Conservation (phyloP, 805 yeast genomes). For the Monosporozyma yasuniensis region DNA sequence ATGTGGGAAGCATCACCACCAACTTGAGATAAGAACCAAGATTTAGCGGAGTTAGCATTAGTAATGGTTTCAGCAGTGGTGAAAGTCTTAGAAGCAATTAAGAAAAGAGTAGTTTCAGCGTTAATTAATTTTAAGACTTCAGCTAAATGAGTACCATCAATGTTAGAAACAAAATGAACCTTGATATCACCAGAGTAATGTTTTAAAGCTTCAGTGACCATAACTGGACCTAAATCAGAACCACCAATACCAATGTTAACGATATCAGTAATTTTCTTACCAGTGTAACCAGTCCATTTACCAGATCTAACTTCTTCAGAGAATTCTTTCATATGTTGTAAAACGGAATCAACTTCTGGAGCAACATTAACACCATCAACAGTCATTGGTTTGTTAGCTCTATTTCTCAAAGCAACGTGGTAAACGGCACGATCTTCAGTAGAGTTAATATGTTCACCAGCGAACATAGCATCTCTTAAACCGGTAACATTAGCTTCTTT, state of each 20-base stretch:
- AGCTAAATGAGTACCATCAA: slow-evolving; percentile 95
- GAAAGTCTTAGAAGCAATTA: slow-evolving; percentile 94
- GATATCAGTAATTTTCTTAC: slow-evolving; percentile 83
- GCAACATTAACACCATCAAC: slow-evolving; percentile 89
- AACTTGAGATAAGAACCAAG: slow-evolving; percentile 78
- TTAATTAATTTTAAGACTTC: slow-evolving; percentile 71
- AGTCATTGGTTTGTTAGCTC: slow-evolving; percentile 69
- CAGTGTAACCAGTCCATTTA: slow-evolving; percentile 93
- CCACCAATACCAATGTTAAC: slow-evolving; percentile 99
- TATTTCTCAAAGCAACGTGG: slow-evolving; percentile 95
- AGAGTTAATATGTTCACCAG: slow-evolving; percentile 87
- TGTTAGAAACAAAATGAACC: slow-evolving; percentile 94
- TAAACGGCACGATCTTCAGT: slow-evolving; percentile 96
- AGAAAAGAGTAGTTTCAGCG: slow-evolving; percentile 87
- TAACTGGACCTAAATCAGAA: slow-evolving; percentile 96
- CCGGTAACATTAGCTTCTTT: slow-evolving; percentile 80
- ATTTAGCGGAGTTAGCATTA: slow-evolving; percentile 91
- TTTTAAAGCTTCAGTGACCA: slow-evolving; percentile 98
- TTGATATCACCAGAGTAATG: slow-evolving; percentile 68
- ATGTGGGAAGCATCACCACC: slow-evolving; percentile 52
- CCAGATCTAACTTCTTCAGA: slow-evolving; percentile 86
- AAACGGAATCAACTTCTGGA: slow-evolving; percentile 83
- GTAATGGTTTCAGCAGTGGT: slow-evolving; percentile 98
- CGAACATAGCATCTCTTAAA: slow-evolving; percentile 84
- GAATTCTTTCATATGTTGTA: slow-evolving; percentile 95